phyloP scores from a whole-genome alignment of 164 flowering plant species.

The Vitis rupestris region DNA sequence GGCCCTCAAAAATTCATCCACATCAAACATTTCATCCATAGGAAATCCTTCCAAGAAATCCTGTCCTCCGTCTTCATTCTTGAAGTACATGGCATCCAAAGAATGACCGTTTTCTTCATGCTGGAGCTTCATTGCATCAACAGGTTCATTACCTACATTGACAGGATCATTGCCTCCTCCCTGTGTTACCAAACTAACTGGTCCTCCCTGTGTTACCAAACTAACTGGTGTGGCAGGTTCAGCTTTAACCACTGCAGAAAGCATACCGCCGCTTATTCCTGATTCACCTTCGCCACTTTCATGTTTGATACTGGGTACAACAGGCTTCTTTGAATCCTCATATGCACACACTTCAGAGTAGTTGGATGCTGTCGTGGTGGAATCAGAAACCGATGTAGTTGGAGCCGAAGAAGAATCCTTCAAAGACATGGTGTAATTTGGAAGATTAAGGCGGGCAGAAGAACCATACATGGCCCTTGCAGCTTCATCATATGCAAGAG shows the following conservation, averaged over 20 bases:
- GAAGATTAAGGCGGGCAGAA: conserved; percentile 50
- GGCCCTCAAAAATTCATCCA: conserved; percentile 28
- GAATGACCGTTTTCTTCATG: conserved; percentile 16
- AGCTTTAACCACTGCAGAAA: background rate
- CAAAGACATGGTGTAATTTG: background rate
- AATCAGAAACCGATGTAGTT: conserved; percentile 4
- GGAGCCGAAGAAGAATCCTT: conserved; percentile 1
- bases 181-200: background rate
- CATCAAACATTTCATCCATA: conserved; percentile 53
- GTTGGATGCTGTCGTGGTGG: conserved; percentile 16
- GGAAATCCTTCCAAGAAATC: conserved; percentile 14
- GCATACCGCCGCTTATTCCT: background rate
- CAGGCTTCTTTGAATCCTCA: conserved; percentile 20
- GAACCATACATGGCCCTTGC: conserved; percentile 60
- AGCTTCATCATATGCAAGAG: conserved; percentile 60
- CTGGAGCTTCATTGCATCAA: conserved; percentile 6
- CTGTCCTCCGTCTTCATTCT: background rate
- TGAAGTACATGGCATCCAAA: background rate
- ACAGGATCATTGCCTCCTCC: too few relatives aligned
- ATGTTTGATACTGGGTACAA: background rate
- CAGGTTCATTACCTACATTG: too few relatives aligned
- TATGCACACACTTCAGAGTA: conserved; percentile 23
- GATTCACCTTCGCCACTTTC: conserved; percentile 15
- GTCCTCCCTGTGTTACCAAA: too few relatives aligned
- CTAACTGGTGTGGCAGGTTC: background rate